These are phyloP conservation scores for Yamadazyma taylorii DNA, from an alignment of 1,139 yeast genomes.

Conservation along the genomic window DNA sequence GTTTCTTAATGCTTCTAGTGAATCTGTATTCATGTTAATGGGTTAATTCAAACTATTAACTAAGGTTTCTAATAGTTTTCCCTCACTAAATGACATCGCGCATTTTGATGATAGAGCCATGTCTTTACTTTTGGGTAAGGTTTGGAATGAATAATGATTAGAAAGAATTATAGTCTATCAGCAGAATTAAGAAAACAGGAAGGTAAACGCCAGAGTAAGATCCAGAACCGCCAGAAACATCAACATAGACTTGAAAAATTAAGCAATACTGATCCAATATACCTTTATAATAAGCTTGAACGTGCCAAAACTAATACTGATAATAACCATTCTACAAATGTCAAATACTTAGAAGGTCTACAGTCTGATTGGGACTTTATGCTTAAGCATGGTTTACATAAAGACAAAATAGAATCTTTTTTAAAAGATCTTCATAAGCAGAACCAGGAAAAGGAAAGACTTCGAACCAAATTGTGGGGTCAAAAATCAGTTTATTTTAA, in stretches of 20 bases:
- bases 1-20: constrained; percentile 45
- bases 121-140: no score
- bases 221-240: constrained; percentile 42
- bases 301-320: constrained; percentile 14
- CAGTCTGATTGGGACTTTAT: constrained; percentile 46
- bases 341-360: constrained; percentile 24
- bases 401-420: constrained; percentile 27
- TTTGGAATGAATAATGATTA: constrained; percentile 40
- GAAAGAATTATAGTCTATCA: constrained; percentile 45
- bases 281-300: constrained; percentile 30
- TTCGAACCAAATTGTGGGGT: constrained; percentile 34
- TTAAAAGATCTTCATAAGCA: constrained; percentile 19
- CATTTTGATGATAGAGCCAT: no score
- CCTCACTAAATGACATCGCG: no score
- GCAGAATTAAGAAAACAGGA: constrained; percentile 43
- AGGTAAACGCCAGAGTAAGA: constrained; percentile 33
- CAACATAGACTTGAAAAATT: constrained; percentile 29
- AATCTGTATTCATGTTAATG: constrained; percentile 33
- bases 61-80: no score
- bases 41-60: no score
- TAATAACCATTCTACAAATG: constrained; percentile 18
- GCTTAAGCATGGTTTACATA: constrained; percentile 32
- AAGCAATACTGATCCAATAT: constrained; percentile 32
- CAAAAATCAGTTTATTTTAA: constrained; percentile 41
- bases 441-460: constrained; percentile 18